Evolutionary conservation across 2,329 filamentous ascomycete genomes (phyloP), one percentile per base, ranked within the genome.

Genomic region (Pseudogymnoascus sp.): DNA sequence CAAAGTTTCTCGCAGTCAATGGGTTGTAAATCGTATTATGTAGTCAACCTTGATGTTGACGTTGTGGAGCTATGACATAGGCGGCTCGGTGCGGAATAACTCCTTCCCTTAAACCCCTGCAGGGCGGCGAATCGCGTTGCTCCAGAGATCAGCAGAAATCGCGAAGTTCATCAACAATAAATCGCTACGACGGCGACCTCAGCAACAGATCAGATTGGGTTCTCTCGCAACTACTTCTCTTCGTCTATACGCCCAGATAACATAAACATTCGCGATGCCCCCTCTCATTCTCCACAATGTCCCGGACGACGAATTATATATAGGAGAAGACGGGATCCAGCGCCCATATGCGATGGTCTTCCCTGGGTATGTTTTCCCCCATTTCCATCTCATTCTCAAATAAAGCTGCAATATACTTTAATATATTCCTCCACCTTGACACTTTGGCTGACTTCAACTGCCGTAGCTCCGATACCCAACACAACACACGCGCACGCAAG

Each of bases 251-350:
- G 33, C 9, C 12, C 5, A 3, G 8, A 15, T 39, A 31, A 15
- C 21, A 51, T 62, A 41, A 21, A 63, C 58, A 42, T 35, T 25
- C 58, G 71, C 66, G 66, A 87, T 87, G 84, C 81, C 84, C 63
- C 85, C 85, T 67, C 77, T 88, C 63, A 87, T 88, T 69, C 76
- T 88, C 35, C 85, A 88, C 71, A 87, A 87, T 71, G 85, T 88
- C 66, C 84, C 85, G 62, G 85, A 88, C 66, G 85, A 88, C 59
- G 85, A 88, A 71, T 81, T 85, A 59, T 88, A 87, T 71, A 75
- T 84, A 5, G 85, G 85, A 63, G 83, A 86, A 61, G 85, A 88
- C 74, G 85, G 85, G 65, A 72, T 87, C 66, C 82, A 83, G 72
- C 77, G 85, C 65, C 85, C 85, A 2, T 88, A 87, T 71, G 85